Base-by-base conservation (phyloP, 176 grass and related monocot genomes). In the Musa acuminata region DNA sequence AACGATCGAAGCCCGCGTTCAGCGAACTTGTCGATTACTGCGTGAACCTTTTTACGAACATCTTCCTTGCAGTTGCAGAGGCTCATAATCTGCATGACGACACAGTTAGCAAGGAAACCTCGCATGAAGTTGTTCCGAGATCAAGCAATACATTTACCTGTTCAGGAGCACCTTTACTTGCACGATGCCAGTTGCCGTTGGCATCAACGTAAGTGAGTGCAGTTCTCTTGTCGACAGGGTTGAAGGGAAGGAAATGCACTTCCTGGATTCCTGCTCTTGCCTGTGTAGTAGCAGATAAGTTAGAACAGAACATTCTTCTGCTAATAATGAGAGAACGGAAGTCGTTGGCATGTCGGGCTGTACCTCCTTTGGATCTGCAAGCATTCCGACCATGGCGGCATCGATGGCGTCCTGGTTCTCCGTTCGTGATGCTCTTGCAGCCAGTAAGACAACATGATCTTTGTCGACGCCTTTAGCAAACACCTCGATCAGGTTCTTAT, bases 211-310 rank as follows among this genome's bases (percentile, higher is more conserved):
- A 96, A 2, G 93, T 96, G 71, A 96, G 84, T 82, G 93, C 90
- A 20, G 93, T 96, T 84, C 93, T 90, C 83, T 96, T 96, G 79
- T 96, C 93, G 25, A 92, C 90, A 3, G 93, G 93, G 87, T 96
- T 96, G 85, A 96, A 96, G 71, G 93, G 93, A 69, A 96, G 79
- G 83, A 96, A 96, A 81, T 96, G 93, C 53, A 96, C 70, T 75
- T 96, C 93, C 83, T 83, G 90, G 70, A 96, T 92, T 25, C 90
- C 90, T 73, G 93, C 62, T 64, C 62, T 64, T 11, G 62, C 62
- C 62, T 64, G 24, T 64, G 35, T 5, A 43, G 35, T 43, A 43
- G 6, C 3, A 43, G 4, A 4, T 43, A 0, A 43, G 35, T 43
- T 43, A 43, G 35, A 43, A 43, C 35, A 5, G 35, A 43, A 43